Evolutionary conservation across 2,329 filamentous ascomycete genomes (phyloP).

Genomic region (Sarocladiaceae sp.): DNA sequence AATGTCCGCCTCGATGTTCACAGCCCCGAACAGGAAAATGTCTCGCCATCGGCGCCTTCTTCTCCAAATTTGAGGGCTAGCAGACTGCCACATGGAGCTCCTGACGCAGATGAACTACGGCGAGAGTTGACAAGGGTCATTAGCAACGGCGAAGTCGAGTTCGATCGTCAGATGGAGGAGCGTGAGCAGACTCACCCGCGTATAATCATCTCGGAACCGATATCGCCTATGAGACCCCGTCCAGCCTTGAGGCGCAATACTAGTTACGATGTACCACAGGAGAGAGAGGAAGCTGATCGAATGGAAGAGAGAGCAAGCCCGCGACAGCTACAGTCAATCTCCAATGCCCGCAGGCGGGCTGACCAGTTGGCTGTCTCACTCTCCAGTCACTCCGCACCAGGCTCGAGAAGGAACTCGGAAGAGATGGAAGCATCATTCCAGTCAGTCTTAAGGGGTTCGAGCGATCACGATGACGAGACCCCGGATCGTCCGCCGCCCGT

Average conservation of each 20-base stretch:
- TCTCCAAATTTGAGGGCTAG: slow-evolving; percentile 18
- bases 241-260: slow-evolving; percentile 36
- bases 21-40: slow-evolving; percentile 5
- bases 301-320: slow-evolving; percentile 31
- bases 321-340: slow-evolving; percentile 32
- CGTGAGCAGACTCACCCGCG: slow-evolving; percentile 9
- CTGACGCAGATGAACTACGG: slow-evolving; percentile 31
- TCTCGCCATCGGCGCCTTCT: slow-evolving; percentile 17
- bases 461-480: slow-evolving; percentile 16
- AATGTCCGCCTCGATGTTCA: slow-evolving; percentile 2
- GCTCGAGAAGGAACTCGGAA: slow-evolving; percentile 28
- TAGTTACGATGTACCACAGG: slow-evolving; percentile 34
- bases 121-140: slow-evolving; percentile 32
- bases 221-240: slow-evolving; percentile 4
- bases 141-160: slow-evolving; percentile 6
- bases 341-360: slow-evolving; percentile 32
- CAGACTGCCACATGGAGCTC: slow-evolving; percentile 22
- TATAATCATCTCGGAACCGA: slow-evolving; percentile 7
- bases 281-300: slow-evolving; percentile 32
- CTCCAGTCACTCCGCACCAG: slow-evolving; percentile 30
- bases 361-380: slow-evolving; percentile 32
- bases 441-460: slow-evolving; percentile 23
- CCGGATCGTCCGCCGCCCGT: neutral
- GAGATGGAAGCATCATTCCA: slow-evolving; percentile 27
- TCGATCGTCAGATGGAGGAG: slow-evolving; percentile 20